Percentiles rank a stretch among this genome's conserved stretches.
These are phyloP conservation scores for Sporothrix euskadiensis DNA, from an alignment of 2,329 filamentous ascomycete species.

Conservation along the genomic window DNA sequence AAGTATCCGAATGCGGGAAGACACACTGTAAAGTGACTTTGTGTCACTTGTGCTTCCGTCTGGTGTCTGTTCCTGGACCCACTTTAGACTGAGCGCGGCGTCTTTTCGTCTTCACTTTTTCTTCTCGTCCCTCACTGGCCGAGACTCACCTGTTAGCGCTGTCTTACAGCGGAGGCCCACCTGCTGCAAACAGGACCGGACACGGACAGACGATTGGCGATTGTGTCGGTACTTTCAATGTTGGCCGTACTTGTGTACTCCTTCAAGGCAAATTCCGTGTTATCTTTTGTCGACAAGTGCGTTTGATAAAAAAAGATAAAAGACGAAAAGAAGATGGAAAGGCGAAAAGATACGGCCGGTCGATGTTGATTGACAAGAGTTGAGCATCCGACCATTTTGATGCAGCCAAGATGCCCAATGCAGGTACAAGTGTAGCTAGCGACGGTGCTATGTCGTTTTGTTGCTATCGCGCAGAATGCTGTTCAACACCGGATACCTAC, in stretches of 20 bases:
- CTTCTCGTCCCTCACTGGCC: background rate
- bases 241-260: background rate
- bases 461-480: background rate
- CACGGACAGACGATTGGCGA: background rate
- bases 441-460: background rate
- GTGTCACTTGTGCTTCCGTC: no score
- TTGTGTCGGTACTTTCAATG: background rate
- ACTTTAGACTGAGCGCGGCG: background rate
- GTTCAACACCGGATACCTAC: background rate
- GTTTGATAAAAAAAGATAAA: background rate
- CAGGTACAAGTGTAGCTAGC: background rate
- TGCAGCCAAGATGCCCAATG: background rate
- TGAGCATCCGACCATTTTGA: background rate
- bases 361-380: background rate
- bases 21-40: background rate
- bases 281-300: background rate
- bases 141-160: constrained; percentile 2
- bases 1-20: constrained; percentile 4
- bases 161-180: background rate
- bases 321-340: background rate
- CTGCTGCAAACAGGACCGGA: background rate
- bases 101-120: background rate
- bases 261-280: background rate
- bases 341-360: background rate
- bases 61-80: background rate